These are phyloP conservation scores for Austroboletus olivaceoglutinosus DNA, from an alignment of 1,284 basidiomycete genomes.

Conservation along the genomic window DNA sequence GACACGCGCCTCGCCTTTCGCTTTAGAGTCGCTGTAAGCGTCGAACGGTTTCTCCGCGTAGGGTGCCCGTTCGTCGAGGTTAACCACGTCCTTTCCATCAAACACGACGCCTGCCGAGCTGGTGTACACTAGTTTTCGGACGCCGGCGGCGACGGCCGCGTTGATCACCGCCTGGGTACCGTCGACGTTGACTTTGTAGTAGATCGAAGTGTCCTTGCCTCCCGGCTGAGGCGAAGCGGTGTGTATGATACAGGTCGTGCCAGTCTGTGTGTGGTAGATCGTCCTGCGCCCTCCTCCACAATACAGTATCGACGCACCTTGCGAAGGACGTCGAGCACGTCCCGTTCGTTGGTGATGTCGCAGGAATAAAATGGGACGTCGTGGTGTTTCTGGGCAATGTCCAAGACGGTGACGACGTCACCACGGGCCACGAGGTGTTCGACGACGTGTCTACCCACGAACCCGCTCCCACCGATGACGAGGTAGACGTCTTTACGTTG, in stretches of 20 bases:
- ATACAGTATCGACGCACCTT: too few species aligned
- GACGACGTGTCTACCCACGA: slow-evolving; percentile 89
- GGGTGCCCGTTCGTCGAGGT: slow-evolving; percentile 87
- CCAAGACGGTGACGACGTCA: slow-evolving; percentile 81
- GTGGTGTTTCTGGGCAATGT: slow-evolving; percentile 85
- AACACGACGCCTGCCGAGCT: slow-evolving; percentile 94
- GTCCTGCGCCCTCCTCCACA: too few species aligned
- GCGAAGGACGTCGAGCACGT: slow-evolving; percentile 68
- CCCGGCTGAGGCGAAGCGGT: slow-evolving; percentile 90
- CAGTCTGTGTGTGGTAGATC: too few species aligned
- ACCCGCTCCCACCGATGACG: slow-evolving; percentile 90
- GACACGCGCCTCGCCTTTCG: slow-evolving; percentile 83
- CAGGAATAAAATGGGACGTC: slow-evolving; percentile 85
- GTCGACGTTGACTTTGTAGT: slow-evolving; percentile 92
- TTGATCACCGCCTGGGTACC: slow-evolving; percentile 87
- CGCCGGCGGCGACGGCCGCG: slow-evolving; percentile 68
- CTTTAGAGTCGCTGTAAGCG: slow-evolving; percentile 97
- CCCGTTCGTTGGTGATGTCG: slow-evolving; percentile 77
- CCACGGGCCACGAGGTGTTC: slow-evolving; percentile 76
- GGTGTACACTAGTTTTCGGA: slow-evolving; percentile 94
- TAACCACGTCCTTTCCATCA: slow-evolving; percentile 78
- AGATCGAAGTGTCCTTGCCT: slow-evolving; percentile 69
- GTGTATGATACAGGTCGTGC: slow-evolving; percentile 88
- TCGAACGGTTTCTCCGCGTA: slow-evolving; percentile 80
- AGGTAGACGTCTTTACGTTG: slow-evolving; percentile 58